A percentile compares a stretch with the other conserved stretches of the same genome.
Evolutionary conservation across 106 monocot species (phyloP).

Genomic region (Triglochin maritima): DNA sequence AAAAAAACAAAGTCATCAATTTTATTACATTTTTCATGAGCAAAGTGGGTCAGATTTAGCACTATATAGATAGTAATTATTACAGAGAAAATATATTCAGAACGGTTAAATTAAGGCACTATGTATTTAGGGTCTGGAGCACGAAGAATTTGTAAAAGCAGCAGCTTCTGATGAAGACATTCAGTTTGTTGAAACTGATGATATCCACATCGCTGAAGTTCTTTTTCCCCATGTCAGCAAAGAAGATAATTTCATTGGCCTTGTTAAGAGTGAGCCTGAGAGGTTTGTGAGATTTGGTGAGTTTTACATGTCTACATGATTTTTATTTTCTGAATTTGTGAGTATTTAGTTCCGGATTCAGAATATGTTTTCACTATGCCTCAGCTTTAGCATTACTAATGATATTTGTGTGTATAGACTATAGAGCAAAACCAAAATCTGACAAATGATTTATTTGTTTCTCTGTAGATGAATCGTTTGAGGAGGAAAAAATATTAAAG

Average conservation of each 20-base stretch:
- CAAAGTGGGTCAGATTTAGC: too few species aligned
- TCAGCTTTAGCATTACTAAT: neutral
- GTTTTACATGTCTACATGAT: conserved; percentile 6
- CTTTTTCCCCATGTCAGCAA: conserved; percentile 52
- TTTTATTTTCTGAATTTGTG: too few species aligned
- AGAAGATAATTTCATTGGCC: conserved; percentile 50
- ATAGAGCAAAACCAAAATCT: neutral
- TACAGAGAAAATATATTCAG: too few species aligned
- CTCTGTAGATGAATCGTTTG: conserved; percentile 57
- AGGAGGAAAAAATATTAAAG: conserved; percentile 60
- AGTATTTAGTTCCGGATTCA: too few species aligned
- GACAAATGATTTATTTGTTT: conserved; percentile 2
- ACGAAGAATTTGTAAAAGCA: conserved; percentile 81
- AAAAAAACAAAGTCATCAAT: too few species aligned
- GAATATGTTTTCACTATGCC: too few species aligned
- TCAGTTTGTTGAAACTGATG: conserved; percentile 75
- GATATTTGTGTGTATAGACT: neutral
- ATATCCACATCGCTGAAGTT: conserved; percentile 51
- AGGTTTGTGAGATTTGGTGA: conserved; percentile 72
- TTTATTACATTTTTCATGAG: too few species aligned
- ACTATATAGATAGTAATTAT: too few species aligned
- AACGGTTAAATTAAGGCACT: too few species aligned
- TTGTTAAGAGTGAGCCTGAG: conserved; percentile 88
- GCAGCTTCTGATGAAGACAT: conserved; percentile 61
- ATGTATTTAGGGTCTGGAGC: conserved; percentile 70